A percentile compares a stretch with the other conserved stretches of the same genome.
Conservation (phyloP, 306 rosid genomes). For the Glycine soja region DNA sequence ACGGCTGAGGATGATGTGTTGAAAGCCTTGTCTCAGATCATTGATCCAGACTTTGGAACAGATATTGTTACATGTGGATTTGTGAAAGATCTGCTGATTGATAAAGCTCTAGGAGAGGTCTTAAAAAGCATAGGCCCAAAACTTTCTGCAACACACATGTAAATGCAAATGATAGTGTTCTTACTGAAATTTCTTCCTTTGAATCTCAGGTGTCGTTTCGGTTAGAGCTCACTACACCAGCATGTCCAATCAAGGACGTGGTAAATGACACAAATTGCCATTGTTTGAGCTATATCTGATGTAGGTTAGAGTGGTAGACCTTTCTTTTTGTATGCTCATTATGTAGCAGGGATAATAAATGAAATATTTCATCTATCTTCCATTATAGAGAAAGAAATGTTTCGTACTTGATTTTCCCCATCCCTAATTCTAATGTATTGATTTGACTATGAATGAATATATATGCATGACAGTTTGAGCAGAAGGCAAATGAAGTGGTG, state of each 20-base stretch:
- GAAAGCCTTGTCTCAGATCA: slow-evolving; percentile 93
- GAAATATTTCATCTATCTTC: slow-evolving; percentile 37
- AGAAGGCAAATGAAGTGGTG: slow-evolving; percentile 95
- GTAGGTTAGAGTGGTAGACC: slow-evolving; percentile 78
- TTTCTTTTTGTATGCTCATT: slow-evolving; percentile 55
- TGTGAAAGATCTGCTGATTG: slow-evolving; percentile 84
- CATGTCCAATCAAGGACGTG: slow-evolving; percentile 99
- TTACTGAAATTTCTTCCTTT: slow-evolving; percentile 50
- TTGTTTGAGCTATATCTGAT: slow-evolving; percentile 75
- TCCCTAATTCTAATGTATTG: slow-evolving; percentile 39
- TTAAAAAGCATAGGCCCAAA: slow-evolving; percentile 53
- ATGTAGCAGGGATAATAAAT: slow-evolving; percentile 43
- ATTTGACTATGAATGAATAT: slow-evolving; percentile 44
- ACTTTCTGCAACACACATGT: slow-evolving; percentile 50
- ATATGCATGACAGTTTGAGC: slow-evolving; percentile 79
- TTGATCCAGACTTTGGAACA: slow-evolving; percentile 97
- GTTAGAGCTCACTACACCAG: slow-evolving; percentile 99
- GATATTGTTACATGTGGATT: slow-evolving; percentile 96
- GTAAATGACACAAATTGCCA: slow-evolving; percentile 87
- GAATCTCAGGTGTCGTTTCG: slow-evolving; percentile 94
- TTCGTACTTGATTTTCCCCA: slow-evolving; percentile 28
- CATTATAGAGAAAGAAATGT: slow-evolving; percentile 8
- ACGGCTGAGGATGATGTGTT: slow-evolving; percentile 78
- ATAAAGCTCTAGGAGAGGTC: slow-evolving; percentile 91
- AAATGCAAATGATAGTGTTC: slow-evolving; percentile 46